Conservation (phyloP, 805 yeast species). For the Cephaloascus fragrans region DNA sequence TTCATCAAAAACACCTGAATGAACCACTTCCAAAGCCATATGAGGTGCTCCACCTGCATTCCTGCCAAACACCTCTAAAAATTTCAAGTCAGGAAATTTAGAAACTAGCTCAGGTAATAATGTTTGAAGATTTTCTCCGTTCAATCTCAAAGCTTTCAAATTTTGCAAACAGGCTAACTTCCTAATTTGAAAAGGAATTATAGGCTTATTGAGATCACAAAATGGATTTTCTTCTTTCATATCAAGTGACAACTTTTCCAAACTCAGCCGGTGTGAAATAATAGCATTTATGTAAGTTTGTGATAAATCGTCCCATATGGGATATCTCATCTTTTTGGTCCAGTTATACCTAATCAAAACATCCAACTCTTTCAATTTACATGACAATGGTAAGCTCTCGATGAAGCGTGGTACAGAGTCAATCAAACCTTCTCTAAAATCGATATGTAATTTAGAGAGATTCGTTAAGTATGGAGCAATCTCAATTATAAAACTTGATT, state of each 20-base stretch:
- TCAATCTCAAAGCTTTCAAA: slow-evolving; percentile 30
- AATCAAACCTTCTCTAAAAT: slow-evolving; percentile 27
- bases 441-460: slow-evolving; percentile 21
- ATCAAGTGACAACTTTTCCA: slow-evolving; percentile 27
- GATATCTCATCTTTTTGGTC: slow-evolving; percentile 9
- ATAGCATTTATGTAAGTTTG: slow-evolving; percentile 9
- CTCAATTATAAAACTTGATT: slow-evolving; percentile 15
- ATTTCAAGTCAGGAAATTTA: slow-evolving; percentile 14
- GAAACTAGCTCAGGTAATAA: slow-evolving; percentile 15
- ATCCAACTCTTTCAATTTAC: slow-evolving; percentile 25
- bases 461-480: slow-evolving; percentile 14
- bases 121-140: slow-evolving; percentile 20
- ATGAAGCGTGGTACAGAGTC: slow-evolving; percentile 31
- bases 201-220: slow-evolving; percentile 17
- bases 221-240: slow-evolving; percentile 25
- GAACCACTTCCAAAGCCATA: slow-evolving; percentile 41
- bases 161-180: slow-evolving; percentile 9
- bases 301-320: slow-evolving; percentile 7
- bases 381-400: slow-evolving; percentile 6
- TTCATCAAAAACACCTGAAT: slow-evolving; percentile 45
- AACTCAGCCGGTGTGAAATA: slow-evolving; percentile 5
- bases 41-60: slow-evolving; percentile 46
- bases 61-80: slow-evolving; percentile 36
- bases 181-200: slow-evolving; percentile 11
- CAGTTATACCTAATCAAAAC: slow-evolving; percentile 29